Conservation (phyloP, 2,329 filamentous ascomycete genomes). For the Sordariomycetes sp. region DNA sequence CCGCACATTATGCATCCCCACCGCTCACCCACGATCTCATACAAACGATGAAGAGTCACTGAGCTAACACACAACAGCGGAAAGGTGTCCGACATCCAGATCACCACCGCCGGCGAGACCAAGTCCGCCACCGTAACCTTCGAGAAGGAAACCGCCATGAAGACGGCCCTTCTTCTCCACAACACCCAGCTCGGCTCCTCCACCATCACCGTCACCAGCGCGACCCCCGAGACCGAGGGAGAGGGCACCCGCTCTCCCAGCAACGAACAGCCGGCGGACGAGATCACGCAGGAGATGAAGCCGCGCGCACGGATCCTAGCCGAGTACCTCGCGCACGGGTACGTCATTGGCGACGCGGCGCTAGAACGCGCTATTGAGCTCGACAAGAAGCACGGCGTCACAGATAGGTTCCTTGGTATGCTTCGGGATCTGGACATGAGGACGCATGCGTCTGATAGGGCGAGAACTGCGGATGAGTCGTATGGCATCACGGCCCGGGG, state of each 20-base stretch:
- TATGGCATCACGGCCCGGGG: slow-evolving; percentile 72
- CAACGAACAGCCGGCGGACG: slow-evolving; percentile 45
- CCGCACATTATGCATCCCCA: background rate
- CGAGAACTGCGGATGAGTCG: slow-evolving; percentile 69
- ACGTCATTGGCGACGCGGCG: slow-evolving; percentile 62
- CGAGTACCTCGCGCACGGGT: slow-evolving; percentile 93
- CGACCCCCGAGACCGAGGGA: slow-evolving; percentile 42
- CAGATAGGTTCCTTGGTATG: slow-evolving; percentile 62
- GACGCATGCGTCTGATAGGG: slow-evolving; percentile 79
- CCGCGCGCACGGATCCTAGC: slow-evolving; percentile 85
- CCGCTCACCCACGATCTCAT: background rate
- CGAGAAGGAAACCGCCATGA: slow-evolving; percentile 91
- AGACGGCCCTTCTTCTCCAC: slow-evolving; percentile 92
- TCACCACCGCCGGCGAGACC: slow-evolving; percentile 51
- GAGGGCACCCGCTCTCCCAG: slow-evolving; percentile 45
- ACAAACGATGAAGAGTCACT: background rate
- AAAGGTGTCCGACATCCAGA: slow-evolving; percentile 76
- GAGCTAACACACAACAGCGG: slow-evolving; percentile 40
- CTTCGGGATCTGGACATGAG: slow-evolving; percentile 69
- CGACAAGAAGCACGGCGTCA: slow-evolving; percentile 82
- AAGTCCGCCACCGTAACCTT: slow-evolving; percentile 90
- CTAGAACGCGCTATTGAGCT: slow-evolving; percentile 76
- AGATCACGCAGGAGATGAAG: slow-evolving; percentile 92
- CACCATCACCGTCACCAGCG: slow-evolving; percentile 62
- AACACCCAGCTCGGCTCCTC: slow-evolving; percentile 88